Evolutionary conservation across 2,329 filamentous ascomycete species (phyloP), one percentile per base, ranked within the genome.

Genomic region (Phialophora macrospora): DNA sequence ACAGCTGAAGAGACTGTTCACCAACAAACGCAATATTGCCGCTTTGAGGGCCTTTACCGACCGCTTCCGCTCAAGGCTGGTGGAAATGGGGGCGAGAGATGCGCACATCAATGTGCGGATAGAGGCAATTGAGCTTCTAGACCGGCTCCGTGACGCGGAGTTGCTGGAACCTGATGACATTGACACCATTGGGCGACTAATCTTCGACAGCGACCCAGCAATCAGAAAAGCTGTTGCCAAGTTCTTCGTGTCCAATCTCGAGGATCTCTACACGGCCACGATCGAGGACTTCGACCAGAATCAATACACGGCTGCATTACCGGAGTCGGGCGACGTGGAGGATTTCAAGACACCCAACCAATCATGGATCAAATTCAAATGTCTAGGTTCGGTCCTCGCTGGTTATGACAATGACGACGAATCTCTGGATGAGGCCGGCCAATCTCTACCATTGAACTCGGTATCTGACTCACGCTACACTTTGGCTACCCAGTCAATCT

Each of bases 311-410:
- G 93, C 97, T 73, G 82, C 87, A 8, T 86, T 88, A 8, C 86
- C 86, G 1, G 84, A 85, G 44, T 86, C 91, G n/a, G 88, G 90
- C 17, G 90, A 93, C 12, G 81, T 82, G 28, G 83, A 86, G 26
- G 89, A 93, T 70, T 91, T 88, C 68, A 88, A 91, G 60, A 87
- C 87, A 1, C 91, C 93, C 2, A 88, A 90, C 67, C 83, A 88
- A 54, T 89, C 90, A 68, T 99, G 95, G 95, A 86, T 98, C 72
- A 92, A 91, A 74, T 87, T 96, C 75, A 99, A 98, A 79, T 94
- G 90, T 70, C 83, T 99, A 14, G 91, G 90, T 2, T 92, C 97
- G 76, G 90, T 91, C 11, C 83, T 99, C 28, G 85, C 90, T 34
- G 86, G 87, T 9, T 98, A 97, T 73, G 92, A 97, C 74, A 82